Evolutionary conservation across 116 monocot species (phyloP).

Genomic region (Zostera marina): DNA sequence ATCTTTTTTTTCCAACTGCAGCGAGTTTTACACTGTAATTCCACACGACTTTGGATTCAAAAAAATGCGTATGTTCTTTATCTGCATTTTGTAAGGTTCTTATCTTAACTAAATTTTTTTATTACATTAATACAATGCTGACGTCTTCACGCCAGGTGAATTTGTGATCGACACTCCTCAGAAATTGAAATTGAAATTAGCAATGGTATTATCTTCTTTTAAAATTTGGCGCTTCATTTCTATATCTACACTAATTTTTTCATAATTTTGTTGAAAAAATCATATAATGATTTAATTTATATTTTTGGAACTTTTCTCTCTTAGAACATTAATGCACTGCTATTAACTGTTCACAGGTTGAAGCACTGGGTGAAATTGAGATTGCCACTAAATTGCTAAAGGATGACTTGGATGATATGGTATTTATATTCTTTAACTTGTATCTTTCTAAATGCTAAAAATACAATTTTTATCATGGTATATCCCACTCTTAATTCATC

Average conservation of each 20-base stretch:
- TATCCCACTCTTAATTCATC: too few species aligned
- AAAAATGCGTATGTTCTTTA: slow-evolving; percentile 73
- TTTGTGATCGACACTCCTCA: slow-evolving; percentile 82
- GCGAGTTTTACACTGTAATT: slow-evolving; percentile 93
- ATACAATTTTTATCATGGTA: too few species aligned
- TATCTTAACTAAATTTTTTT: neutral
- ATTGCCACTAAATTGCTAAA: slow-evolving; percentile 77
- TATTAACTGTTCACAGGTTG: slow-evolving; percentile 40
- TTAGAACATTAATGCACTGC: neutral
- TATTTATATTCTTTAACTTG: slow-evolving; percentile 10
- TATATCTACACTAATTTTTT: neutral
- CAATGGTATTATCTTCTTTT: slow-evolving; percentile 40
- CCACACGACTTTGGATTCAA: slow-evolving; percentile 94
- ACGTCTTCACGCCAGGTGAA: slow-evolving; percentile 28
- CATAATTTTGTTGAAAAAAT: neutral
- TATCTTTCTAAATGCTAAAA: neutral
- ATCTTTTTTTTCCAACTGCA: slow-evolving; percentile 22
- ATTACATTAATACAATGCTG: neutral
- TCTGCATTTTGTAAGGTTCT: neutral
- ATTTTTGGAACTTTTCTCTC: too few species aligned
- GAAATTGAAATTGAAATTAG: slow-evolving; percentile 86
- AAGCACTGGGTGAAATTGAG: slow-evolving; percentile 84
- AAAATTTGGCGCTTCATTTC: neutral
- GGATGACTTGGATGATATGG: slow-evolving; percentile 41
- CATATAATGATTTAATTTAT: neutral